These are phyloP conservation scores for Megacollybia marginata DNA, from an alignment of 768 basidiomycete species.

Conservation along the genomic window DNA sequence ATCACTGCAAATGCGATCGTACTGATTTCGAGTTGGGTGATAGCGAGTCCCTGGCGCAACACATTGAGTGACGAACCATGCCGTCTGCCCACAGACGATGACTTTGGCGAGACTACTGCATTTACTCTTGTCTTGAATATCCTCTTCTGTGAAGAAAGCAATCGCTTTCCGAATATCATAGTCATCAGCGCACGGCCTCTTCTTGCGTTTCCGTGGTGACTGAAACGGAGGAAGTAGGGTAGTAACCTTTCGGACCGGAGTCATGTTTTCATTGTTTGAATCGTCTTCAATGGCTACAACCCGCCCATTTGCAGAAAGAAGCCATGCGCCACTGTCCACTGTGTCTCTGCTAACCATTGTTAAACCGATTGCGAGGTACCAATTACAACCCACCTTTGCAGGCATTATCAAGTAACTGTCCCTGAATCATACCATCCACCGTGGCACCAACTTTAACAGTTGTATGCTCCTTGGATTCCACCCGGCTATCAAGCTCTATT, in stretches of 20 bases:
- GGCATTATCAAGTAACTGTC: no score
- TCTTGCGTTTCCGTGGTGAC: no score
- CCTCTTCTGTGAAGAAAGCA: not conserved
- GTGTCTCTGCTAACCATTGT: not conserved
- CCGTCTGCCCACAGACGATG: slow-evolving; percentile 3
- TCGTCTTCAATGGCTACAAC: not conserved
- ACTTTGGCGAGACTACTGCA: slow-evolving; percentile 4
- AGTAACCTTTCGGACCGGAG: no score
- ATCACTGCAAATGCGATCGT: slow-evolving; percentile 10
- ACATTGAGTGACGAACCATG: slow-evolving; percentile 8
- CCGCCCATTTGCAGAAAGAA: not conserved
- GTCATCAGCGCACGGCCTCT: not conserved
- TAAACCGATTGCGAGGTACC: not conserved
- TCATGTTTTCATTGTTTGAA: not conserved
- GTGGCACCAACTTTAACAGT: no score
- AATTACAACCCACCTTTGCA: not conserved
- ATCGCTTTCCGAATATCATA: not conserved
- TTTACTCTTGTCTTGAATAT: slow-evolving; percentile 4
- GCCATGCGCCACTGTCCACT: not conserved
- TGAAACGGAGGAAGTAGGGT: no score
- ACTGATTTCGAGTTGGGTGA: slow-evolving; percentile 11
- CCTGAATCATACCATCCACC: no score
- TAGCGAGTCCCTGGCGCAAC: slow-evolving; percentile 3
- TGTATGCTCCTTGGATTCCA: no score
- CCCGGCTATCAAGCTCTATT: no score